Percentiles rank a stretch among this genome's conserved stretches.
Conservation (phyloP, 2,329 filamentous ascomycete genomes). For the Colletotrichum sp. region DNA sequence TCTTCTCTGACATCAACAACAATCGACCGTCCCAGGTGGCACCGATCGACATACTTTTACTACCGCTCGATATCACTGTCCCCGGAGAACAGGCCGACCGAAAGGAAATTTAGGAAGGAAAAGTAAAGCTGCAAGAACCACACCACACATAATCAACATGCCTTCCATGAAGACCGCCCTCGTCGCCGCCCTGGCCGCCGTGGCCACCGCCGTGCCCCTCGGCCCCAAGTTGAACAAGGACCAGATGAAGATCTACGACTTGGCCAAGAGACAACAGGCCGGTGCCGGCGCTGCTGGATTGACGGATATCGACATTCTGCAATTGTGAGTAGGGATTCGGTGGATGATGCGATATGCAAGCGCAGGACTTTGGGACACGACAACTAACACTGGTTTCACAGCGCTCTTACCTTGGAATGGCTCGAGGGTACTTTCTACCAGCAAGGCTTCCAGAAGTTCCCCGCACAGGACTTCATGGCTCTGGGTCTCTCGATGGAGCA, state of each 20-base stretch:
- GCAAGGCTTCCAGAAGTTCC: constrained; percentile 72
- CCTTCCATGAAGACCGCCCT: constrained; percentile 51
- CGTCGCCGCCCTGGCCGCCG: constrained; percentile 50
- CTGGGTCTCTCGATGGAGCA: constrained; percentile 62
- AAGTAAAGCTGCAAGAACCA: constrained; percentile 28
- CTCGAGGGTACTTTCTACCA: constrained; percentile 77
- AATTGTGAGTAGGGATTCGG: constrained; percentile 54
- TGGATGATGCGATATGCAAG: not conserved
- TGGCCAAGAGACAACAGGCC: constrained; percentile 56
- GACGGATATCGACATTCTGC: constrained; percentile 60
- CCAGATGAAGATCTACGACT: constrained; percentile 51
- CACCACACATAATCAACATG: constrained; percentile 38
- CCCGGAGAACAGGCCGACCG: constrained; percentile 23
- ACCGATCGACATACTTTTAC: constrained; percentile 14
- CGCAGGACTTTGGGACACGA: rapidly evolving
- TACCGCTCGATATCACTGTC: constrained; percentile 2
- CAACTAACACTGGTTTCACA: constrained; percentile 30
- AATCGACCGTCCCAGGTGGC: constrained; percentile 25
- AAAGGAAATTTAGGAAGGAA: constrained; percentile 25
- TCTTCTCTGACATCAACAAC: constrained; percentile 25
- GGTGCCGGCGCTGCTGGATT: constrained; percentile 52
- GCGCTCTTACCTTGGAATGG: constrained; percentile 76
- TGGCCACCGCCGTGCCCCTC: constrained; percentile 53
- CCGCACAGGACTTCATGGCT: constrained; percentile 66
- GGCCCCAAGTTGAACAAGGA: constrained; percentile 45